Evolutionary conservation across 768 basidiomycete species (phyloP).

Genomic region (Russula griseocarnosa): DNA sequence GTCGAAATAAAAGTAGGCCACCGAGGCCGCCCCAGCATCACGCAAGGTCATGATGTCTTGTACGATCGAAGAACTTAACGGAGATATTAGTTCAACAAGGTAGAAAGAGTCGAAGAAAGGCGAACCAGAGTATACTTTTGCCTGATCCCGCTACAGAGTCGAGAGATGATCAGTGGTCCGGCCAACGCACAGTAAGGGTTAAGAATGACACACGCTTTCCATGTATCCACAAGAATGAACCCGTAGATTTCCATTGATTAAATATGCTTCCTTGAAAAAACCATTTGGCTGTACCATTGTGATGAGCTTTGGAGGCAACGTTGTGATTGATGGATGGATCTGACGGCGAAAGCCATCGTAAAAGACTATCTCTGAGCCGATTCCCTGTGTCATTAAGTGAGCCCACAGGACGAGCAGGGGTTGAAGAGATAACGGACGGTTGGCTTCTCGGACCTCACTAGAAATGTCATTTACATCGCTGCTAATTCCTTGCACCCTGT

Average conservation of each 20-base stretch:
- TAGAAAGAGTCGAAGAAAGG: background rate
- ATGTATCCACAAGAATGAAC: background rate
- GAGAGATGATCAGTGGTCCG: background rate
- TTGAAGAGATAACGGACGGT: background rate
- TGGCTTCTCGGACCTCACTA: background rate
- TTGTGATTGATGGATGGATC: background rate
- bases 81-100: background rate
- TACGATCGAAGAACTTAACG: slow-evolving; percentile 3
- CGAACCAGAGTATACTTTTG: slow-evolving; percentile 15
- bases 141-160: slow-evolving; percentile 4
- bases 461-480: no score
- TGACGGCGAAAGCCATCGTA: background rate
- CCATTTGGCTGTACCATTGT: background rate
- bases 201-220: background rate
- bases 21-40: background rate
- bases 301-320: background rate
- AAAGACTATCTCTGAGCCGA: background rate
- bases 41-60: slow-evolving; percentile 2
- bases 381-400: background rate
- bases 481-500: background rate
- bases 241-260: background rate
- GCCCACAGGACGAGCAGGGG: background rate
- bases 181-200: background rate
- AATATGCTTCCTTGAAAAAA: background rate
- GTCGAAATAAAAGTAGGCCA: slow-evolving; percentile 16